phyloP scores from a whole-genome alignment of 345 rosid genomes.

The Eucalyptus globulus region DNA sequence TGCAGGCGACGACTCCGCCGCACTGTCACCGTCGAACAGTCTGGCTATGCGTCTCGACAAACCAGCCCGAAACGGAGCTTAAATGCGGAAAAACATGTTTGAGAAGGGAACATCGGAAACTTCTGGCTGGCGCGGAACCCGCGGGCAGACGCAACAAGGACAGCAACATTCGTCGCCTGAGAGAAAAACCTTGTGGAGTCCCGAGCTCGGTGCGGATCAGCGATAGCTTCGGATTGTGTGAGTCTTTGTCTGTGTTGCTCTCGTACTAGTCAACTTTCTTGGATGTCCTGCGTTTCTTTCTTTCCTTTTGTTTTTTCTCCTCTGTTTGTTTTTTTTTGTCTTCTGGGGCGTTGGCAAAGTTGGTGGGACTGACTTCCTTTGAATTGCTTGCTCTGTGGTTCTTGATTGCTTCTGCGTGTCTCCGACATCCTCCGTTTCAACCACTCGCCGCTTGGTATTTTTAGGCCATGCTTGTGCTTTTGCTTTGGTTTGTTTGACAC shows the following conservation, averaged over 20 bases:
- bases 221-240: not conserved
- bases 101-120: not conserved
- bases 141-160: not conserved
- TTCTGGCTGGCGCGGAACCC: not conserved
- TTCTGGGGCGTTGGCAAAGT: not conserved
- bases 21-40: not conserved
- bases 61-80: not conserved
- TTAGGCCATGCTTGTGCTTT: not conserved
- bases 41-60: not conserved
- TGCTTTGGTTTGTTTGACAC: not conserved
- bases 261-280: not conserved
- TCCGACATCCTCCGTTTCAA: not conserved
- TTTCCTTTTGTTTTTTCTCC: not conserved
- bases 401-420: not conserved
- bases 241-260: not conserved
- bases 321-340: not conserved
- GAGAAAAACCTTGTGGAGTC: not conserved
- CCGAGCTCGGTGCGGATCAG: not conserved
- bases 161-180: not conserved
- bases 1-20: not conserved
- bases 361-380: not conserved
- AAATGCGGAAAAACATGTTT: not conserved
- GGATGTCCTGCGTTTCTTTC: not conserved
- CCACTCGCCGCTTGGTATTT: not conserved
- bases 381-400: not conserved